phyloP scores from a whole-genome alignment of 495 filamentous ascomycete genomes.

The Neurospora intermedia region DNA sequence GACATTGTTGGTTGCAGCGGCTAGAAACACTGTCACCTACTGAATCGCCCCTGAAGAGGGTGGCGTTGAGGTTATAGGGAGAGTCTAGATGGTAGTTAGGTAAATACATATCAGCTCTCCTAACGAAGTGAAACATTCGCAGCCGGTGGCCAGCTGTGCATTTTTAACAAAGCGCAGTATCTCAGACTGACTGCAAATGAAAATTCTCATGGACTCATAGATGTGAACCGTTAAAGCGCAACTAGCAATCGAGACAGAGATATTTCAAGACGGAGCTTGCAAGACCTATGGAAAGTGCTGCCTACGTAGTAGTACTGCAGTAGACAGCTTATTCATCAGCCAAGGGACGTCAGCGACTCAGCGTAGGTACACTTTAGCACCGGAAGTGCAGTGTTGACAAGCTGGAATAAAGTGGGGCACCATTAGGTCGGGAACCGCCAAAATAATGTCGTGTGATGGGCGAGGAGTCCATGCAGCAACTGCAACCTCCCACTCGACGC shows the following conservation, averaged over 20 bases:
- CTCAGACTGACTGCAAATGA: neutral
- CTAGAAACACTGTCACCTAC: neutral
- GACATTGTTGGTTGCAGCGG: neutral
- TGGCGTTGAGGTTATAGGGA: neutral
- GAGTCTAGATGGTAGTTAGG: too few relatives aligned
- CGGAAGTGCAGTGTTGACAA: neutral
- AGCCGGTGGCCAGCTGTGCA: neutral
- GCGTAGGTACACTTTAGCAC: neutral
- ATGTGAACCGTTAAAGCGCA: neutral
- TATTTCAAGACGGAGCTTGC: neutral
- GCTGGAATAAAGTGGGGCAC: neutral
- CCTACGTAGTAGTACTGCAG: neutral
- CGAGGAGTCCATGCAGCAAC: neutral
- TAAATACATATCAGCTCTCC: neutral
- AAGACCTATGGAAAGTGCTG: neutral
- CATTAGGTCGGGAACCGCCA: constrained; percentile 8
- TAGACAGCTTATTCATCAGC: neutral
- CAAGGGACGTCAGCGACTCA: neutral
- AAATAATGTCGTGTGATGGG: constrained; percentile 22
- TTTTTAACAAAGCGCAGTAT: neutral
- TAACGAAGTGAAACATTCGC: neutral
- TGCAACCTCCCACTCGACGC: constrained; percentile 13
- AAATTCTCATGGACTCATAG: neutral
- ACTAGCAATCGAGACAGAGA: neutral
- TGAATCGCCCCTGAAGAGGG: neutral